Conservation (phyloP, 169 alveolate genomes). For the Plasmodium vinckei region DNA sequence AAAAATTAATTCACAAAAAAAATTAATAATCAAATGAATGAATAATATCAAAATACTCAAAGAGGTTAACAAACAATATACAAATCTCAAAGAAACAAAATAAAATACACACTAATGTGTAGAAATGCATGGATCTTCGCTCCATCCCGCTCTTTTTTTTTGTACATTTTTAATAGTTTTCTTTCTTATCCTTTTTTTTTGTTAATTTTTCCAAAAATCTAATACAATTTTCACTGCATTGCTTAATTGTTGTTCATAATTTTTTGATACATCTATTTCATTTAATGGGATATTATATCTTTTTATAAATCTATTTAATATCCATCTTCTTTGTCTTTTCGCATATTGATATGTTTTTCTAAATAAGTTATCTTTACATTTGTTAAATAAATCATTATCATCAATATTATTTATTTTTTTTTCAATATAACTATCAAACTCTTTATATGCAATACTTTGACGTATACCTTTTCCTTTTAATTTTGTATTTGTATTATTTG, state of each 20-base stretch:
- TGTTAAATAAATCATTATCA: constrained; percentile 39
- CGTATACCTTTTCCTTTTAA: constrained; percentile 7
- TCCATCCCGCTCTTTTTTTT: too few species aligned
- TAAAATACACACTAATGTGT: too few species aligned
- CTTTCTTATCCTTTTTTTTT: background rate
- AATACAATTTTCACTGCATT: constrained; percentile 23
- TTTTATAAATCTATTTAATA: constrained; percentile 78
- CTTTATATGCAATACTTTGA: constrained; percentile 83
- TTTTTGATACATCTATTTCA: constrained; percentile 44
- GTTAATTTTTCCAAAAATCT: constrained; percentile 33
- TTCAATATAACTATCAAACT: constrained; percentile 77
- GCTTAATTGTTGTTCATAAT: constrained; percentile 23
- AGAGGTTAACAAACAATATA: too few species aligned
- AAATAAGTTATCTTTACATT: constrained; percentile 76
- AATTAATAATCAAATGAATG: too few species aligned
- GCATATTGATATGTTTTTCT: constrained; percentile 83
- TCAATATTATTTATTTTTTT: constrained; percentile 35
- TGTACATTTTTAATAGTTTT: too few species aligned
- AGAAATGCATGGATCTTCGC: too few species aligned
- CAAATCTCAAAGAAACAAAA: too few species aligned
- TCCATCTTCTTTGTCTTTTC: constrained; percentile 84
- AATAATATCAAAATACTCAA: too few species aligned
- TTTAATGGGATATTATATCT: constrained; percentile 26
- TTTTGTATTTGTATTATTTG: constrained; percentile 72
- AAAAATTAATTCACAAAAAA: too few species aligned